Evolutionary conservation across 768 basidiomycete genomes (phyloP).

Genomic region (Tubosaeta brunneosetosa): DNA sequence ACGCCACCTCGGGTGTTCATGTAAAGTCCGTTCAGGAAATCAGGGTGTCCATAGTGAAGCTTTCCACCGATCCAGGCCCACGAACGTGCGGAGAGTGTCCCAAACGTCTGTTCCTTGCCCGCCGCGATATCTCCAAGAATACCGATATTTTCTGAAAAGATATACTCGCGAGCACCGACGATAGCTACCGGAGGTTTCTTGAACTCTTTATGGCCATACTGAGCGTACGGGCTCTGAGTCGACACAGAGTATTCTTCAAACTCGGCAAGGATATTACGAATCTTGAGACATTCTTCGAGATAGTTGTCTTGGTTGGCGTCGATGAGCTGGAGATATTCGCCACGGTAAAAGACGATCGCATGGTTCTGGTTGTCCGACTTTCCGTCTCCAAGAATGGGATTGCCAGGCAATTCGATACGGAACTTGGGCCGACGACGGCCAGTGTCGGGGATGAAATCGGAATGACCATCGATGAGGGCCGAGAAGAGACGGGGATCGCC

Average conservation of each 20-base stretch:
- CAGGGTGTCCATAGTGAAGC: conserved; percentile 97
- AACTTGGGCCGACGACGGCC: conserved; percentile 93
- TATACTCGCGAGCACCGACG: conserved; percentile 98
- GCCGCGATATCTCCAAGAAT: conserved; percentile 97
- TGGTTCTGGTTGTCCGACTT: conserved; percentile 99
- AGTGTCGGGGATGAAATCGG: conserved; percentile 86
- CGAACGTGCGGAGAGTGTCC: conserved; percentile 91
- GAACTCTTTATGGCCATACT: conserved; percentile 87
- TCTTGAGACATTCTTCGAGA: conserved; percentile 98
- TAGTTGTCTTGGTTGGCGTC: conserved; percentile 99
- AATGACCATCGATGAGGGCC: conserved; percentile 95
- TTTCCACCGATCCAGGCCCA: conserved; percentile 98
- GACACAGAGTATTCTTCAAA: conserved; percentile 91
- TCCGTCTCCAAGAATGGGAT: conserved; percentile 98
- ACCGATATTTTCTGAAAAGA: conserved; percentile 99
- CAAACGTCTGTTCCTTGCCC: conserved; percentile 99
- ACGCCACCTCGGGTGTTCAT: conserved; percentile 99
- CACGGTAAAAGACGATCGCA: conserved; percentile 98
- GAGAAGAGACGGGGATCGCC: conserved; percentile 95
- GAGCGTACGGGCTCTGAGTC: conserved; percentile 86
- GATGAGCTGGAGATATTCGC: conserved; percentile 98
- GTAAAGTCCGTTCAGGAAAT: conserved; percentile 96
- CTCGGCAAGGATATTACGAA: conserved; percentile 95
- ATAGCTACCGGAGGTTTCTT: conserved; percentile 88
- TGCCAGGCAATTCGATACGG: conserved; percentile 96